These are phyloP conservation scores for Cordyceps farinosa DNA, from an alignment of 2,329 filamentous ascomycete genomes.

Conservation along the genomic window DNA sequence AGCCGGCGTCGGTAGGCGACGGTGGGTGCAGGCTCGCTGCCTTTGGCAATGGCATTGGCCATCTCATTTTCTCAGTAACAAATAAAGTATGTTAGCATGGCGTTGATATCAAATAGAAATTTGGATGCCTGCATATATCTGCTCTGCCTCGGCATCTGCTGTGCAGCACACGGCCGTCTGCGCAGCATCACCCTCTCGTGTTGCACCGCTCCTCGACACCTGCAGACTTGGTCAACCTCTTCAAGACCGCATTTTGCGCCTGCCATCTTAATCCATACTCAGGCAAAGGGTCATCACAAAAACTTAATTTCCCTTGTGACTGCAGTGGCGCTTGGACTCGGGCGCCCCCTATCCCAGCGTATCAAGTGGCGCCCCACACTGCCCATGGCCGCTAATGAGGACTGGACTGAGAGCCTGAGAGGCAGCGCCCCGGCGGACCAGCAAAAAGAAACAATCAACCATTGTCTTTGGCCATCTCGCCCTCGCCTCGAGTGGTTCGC, in stretches of 20 bases:
- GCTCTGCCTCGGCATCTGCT: not conserved
- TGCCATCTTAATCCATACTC: not conserved
- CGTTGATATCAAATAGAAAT: no score
- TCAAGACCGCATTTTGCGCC: not conserved
- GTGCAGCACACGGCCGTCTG: not conserved
- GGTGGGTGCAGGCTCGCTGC: no score
- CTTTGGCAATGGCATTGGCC: no score
- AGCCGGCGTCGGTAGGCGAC: no score
- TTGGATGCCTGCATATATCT: no score
- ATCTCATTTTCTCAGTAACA: no score
- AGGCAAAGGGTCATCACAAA: not conserved
- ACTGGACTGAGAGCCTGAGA: not conserved
- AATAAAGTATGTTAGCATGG: no score
- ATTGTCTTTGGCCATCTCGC: constrained; percentile 10
- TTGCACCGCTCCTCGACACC: not conserved
- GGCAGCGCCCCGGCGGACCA: not conserved
- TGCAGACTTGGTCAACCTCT: not conserved
- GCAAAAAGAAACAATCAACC: constrained; percentile 9
- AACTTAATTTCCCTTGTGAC: not conserved
- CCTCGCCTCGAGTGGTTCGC: not conserved
- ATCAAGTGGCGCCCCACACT: constrained; percentile 20
- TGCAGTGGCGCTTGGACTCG: constrained; percentile 14
- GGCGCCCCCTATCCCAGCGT: not conserved
- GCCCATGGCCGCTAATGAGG: constrained; percentile 11
- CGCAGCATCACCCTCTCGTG: not conserved